These are phyloP conservation scores for Schwanniomyces vanrijiae DNA, from an alignment of 805 yeast genomes.

Conservation along the genomic window DNA sequence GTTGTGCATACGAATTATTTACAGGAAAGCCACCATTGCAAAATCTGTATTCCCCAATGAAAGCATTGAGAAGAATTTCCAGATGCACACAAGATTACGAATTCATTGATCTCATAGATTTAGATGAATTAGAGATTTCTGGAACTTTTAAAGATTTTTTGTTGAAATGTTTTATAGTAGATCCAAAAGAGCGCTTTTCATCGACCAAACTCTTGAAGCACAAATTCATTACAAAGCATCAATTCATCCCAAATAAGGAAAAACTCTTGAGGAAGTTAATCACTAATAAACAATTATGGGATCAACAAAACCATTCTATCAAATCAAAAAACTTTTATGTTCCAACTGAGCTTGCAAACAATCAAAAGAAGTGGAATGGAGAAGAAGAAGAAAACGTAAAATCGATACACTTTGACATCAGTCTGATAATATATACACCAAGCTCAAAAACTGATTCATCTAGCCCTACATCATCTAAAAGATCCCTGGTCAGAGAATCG, in stretches of 20 bases:
- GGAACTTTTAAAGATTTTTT: constrained; percentile 30
- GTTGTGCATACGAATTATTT: constrained; percentile 72
- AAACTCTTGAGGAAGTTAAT: constrained; percentile 29
- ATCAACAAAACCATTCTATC: constrained; percentile 34
- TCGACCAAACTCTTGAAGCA: constrained; percentile 35
- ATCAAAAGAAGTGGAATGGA: constrained; percentile 30
- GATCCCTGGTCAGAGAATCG: constrained; percentile 18
- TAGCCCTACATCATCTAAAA: constrained; percentile 13
- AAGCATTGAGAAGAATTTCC: constrained; percentile 41
- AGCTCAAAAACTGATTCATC: constrained; percentile 3
- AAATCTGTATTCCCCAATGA: constrained; percentile 40
- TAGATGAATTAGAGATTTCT: constrained; percentile 22
- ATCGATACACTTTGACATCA: constrained; percentile 35
- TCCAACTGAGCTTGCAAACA: constrained; percentile 36
- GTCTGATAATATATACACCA: constrained; percentile 23
- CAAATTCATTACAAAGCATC: constrained; percentile 26
- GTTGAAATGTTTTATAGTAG: constrained; percentile 31
- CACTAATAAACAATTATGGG: constrained; percentile 38
- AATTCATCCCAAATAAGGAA: constrained; percentile 7
- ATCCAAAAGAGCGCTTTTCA: constrained; percentile 29
- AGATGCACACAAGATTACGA: constrained; percentile 29
- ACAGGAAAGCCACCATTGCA: constrained; percentile 71
- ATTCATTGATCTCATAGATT: constrained; percentile 27
- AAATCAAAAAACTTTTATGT: constrained; percentile 32
- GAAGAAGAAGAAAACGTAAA: constrained; percentile 10